Base-by-base conservation (phyloP, 352 stramenopile genomes). In the Chrysophaeum taylorii region DNA sequence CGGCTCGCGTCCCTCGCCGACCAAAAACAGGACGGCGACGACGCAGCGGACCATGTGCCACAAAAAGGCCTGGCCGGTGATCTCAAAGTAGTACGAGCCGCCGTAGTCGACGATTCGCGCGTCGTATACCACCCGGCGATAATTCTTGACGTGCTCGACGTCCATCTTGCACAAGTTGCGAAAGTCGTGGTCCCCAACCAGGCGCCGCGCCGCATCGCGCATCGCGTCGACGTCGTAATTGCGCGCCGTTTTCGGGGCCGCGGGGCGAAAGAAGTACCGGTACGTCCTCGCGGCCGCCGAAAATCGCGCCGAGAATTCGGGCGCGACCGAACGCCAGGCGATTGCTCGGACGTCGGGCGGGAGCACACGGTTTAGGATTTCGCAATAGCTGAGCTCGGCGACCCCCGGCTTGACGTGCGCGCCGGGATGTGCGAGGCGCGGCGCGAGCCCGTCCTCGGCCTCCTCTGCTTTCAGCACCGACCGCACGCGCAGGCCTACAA, bases 11-110 rank as follows among this genome's bases (percentile, higher is more conserved):
- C 88, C 84, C 18, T 87, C 82, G 14, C 94, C 96, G 50, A 99
- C 85, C 37, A 98, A 78, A 75, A 98, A 98, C 16, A 99, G 76
- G 33, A 99, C 84, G 2, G 92, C 82, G 38, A 96, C 92, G 80
- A 99, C 98, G 79, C 92, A 99, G 41, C 96, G 90, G 73, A 99
- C 95, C 81, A 98, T 96, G 83, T 99, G 96, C 96, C 96, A 99
- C 68, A 99, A 74, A 77, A 99, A 99, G 21, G 94, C 94, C 72
- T 92, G 87, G 0, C 95, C 96, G 38, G 74, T 64, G 64, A 89
- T 86, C 76, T 85, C 68, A 37, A 87, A 75, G 66, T 86, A 83
- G 48, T 83, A 73, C 29, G 82, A 45, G 37, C 39, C 45, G 41
- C 54, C 50, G 21, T 16, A 29, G 29, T 33, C n/a, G 45, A 53